Percentiles rank a stretch among this genome's conserved stretches.
Conservation (phyloP, 179 eudicot genomes). For the Beta macrorhiza region DNA sequence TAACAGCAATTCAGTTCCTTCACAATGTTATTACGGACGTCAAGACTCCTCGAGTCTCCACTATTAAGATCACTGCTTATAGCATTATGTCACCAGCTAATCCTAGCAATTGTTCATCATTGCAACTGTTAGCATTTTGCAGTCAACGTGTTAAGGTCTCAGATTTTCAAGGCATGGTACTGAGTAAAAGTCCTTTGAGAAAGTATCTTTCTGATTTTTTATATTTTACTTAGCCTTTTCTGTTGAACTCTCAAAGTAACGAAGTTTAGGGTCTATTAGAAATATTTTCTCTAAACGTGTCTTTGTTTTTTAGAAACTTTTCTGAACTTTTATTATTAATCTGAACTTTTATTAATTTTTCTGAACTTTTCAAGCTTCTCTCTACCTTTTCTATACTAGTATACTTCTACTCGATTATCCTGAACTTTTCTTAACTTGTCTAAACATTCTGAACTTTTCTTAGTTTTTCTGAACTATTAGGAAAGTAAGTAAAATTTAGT, state of each 20-base stretch:
- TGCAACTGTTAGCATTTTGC: neutral
- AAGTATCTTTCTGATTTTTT: neutral
- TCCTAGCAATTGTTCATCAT: neutral
- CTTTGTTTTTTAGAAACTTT: no score
- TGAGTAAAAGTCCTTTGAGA: neutral
- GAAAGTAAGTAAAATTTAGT: no score
- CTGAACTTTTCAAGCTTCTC: no score
- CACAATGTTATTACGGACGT: no score
- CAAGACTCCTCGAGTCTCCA: neutral
- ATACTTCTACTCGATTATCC: no score
- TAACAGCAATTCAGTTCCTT: conserved; percentile 1
- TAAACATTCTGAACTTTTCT: no score
- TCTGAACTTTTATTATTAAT: no score
- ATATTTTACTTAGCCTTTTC: neutral
- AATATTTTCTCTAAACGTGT: no score
- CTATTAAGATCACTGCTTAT: neutral
- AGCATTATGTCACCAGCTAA: neutral
- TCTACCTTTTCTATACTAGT: no score
- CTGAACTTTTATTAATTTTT: no score
- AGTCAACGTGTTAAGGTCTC: neutral
- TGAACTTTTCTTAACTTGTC: no score
- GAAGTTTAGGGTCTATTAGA: neutral
- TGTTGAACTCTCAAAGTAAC: neutral
- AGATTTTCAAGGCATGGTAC: neutral
- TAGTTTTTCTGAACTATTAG: no score